phyloP scores from a whole-genome alignment of 169 alveolate species.

The Plasmodium berghei region DNA sequence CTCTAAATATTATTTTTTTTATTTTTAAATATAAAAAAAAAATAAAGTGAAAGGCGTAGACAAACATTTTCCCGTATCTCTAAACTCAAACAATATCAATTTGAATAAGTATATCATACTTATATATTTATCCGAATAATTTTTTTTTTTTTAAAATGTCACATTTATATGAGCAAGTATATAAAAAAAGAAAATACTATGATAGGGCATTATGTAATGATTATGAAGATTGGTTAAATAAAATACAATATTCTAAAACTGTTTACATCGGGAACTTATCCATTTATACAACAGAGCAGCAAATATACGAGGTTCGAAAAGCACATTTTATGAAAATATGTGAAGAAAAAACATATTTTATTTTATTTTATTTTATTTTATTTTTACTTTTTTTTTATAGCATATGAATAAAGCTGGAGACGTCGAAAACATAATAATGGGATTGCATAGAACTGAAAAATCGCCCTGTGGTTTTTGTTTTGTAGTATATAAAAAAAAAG shows the following conservation, averaged over 20 bases:
- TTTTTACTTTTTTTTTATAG: neutral
- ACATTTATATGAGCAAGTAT: conserved; percentile 80
- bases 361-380: neutral
- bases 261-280: conserved; percentile 86
- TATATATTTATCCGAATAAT: neutral
- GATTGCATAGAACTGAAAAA: conserved; percentile 82
- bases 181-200: conserved; percentile 82
- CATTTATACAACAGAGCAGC: conserved; percentile 85
- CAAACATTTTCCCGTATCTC: too few relatives aligned
- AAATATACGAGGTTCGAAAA: conserved; percentile 83
- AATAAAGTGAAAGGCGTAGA: too few relatives aligned
- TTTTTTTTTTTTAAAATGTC: conserved; percentile 67
- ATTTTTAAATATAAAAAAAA: too few relatives aligned
- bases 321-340: neutral
- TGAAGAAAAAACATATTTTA: too few relatives aligned
- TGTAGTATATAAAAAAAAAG: conserved; percentile 80
- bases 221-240: conserved; percentile 81
- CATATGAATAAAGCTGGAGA: conserved; percentile 79
- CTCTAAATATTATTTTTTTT: too few relatives aligned
- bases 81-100: too few relatives aligned
- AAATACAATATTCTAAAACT: conserved; percentile 81
- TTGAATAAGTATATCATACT: too few relatives aligned
- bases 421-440: conserved; percentile 83
- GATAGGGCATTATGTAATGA: conserved; percentile 82
- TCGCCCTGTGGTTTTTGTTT: conserved; percentile 87